A percentile compares a stretch with the other conserved stretches of the same genome.
Evolutionary conservation across 306 rosid species (phyloP).

Genomic region (Quercus dentata): DNA sequence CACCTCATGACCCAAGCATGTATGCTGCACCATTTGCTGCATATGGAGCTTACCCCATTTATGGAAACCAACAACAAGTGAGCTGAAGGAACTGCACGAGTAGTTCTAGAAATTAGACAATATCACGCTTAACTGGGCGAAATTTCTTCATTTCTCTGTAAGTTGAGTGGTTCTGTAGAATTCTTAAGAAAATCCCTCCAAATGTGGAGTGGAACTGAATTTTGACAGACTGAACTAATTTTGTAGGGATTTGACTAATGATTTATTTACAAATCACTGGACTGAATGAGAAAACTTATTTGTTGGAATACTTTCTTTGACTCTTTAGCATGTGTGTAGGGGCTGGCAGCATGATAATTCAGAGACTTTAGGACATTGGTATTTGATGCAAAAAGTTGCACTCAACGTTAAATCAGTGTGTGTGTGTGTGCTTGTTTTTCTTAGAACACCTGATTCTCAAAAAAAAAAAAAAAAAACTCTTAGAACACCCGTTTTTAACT

Average conservation of each 20-base stretch:
- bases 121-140: slow-evolving; percentile 22
- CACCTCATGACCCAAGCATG: slow-evolving; percentile 80
- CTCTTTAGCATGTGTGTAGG: too few species aligned
- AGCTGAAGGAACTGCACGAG: slow-evolving; percentile 54
- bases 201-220: slow-evolving; percentile 79
- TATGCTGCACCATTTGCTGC: slow-evolving; percentile 57
- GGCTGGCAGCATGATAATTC: too few species aligned
- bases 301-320: slow-evolving; percentile 32
- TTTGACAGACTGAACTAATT: slow-evolving; percentile 65
- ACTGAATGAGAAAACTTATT: slow-evolving; percentile 37
- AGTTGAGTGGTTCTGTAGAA: slow-evolving; percentile 48
- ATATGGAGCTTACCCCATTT: slow-evolving; percentile 83
- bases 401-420: too few species aligned
- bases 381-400: too few species aligned
- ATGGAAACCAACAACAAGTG: slow-evolving; percentile 92
- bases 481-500: too few species aligned
- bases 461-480: too few species aligned
- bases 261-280: slow-evolving; percentile 42
- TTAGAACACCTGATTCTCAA: too few species aligned
- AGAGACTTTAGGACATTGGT: too few species aligned
- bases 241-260: slow-evolving; percentile 56
- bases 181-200: slow-evolving; percentile 57
- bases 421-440: too few species aligned
- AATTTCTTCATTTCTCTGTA: slow-evolving; percentile 36
- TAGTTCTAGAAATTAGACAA: slow-evolving; percentile 30